Evolutionary conservation across 176 grass and related monocot species (phyloP).

Genomic region (Cocos nucifera): DNA sequence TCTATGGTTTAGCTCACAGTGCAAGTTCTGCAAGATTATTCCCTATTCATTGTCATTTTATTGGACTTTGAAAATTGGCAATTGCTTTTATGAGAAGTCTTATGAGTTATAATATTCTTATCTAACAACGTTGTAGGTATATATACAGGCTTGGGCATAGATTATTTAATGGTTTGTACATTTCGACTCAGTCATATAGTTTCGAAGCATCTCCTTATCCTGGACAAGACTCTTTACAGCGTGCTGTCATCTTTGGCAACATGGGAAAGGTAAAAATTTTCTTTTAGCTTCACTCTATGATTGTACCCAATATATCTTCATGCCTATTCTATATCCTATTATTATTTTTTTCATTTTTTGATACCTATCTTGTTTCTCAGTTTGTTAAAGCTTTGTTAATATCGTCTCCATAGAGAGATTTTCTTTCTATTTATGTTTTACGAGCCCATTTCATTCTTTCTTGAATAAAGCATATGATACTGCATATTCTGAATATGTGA

Average conservation of each 20-base stretch:
- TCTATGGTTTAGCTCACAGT: too few species aligned
- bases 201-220: constrained; percentile 84
- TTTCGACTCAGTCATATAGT: constrained; percentile 66
- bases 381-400: too few species aligned
- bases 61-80: not conserved
- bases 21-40: not conserved
- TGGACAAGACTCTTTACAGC: constrained; percentile 73
- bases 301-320: too few species aligned
- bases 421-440: too few species aligned
- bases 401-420: too few species aligned
- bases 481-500: too few species aligned
- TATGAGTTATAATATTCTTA: constrained; percentile 5
- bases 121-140: constrained; percentile 52
- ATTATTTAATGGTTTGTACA: constrained; percentile 46
- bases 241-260: constrained; percentile 81
- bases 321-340: too few species aligned
- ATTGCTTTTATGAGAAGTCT: not conserved
- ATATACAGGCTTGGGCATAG: constrained; percentile 67
- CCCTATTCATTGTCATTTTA: constrained; percentile 6
- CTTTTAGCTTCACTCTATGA: not conserved
- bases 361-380: too few species aligned
- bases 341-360: not conserved
- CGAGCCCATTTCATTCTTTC: too few species aligned
- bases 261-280: constrained; percentile 59
- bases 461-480: too few species aligned